Conservation (phyloP, 768 basidiomycete species). For the Lentinula aciculospora region DNA sequence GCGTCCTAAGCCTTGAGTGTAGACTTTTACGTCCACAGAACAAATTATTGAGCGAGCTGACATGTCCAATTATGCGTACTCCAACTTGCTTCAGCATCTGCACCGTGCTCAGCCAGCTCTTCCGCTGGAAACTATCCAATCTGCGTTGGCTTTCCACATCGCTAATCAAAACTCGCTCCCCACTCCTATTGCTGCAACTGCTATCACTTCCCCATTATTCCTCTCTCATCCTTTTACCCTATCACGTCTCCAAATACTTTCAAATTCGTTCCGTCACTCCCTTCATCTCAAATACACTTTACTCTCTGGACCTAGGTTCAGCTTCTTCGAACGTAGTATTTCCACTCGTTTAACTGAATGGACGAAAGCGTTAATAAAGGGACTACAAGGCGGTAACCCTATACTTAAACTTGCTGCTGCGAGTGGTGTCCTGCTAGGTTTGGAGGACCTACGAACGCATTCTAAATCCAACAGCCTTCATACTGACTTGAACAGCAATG, state of each 20-base stretch:
- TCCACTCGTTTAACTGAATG: conserved; percentile 41
- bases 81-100: conserved; percentile 4
- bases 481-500: background rate
- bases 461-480: conserved; percentile 18
- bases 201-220: conserved; percentile 28
- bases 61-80: background rate
- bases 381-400: conserved; percentile 62
- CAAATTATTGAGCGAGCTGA: background rate
- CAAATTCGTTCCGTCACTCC: conserved; percentile 56
- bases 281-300: conserved; percentile 42
- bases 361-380: conserved; percentile 45
- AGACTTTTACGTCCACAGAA: background rate
- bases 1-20: background rate
- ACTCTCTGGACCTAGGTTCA: conserved; percentile 26
- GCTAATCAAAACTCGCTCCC: background rate
- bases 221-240: conserved; percentile 41
- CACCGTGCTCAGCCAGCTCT: background rate
- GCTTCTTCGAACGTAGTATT: conserved; percentile 26
- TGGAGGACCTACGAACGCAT: conserved; percentile 45
- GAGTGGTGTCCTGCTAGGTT: conserved; percentile 58
- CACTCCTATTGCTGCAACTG: conserved; percentile 1
- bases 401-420: conserved; percentile 57
- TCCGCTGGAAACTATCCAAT: conserved; percentile 1
- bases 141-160: conserved; percentile 1
- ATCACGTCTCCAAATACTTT: conserved; percentile 42